Evolutionary conservation across 2,329 filamentous ascomycete genomes (phyloP).

Genomic region (Purpureocillium lavendulum): DNA sequence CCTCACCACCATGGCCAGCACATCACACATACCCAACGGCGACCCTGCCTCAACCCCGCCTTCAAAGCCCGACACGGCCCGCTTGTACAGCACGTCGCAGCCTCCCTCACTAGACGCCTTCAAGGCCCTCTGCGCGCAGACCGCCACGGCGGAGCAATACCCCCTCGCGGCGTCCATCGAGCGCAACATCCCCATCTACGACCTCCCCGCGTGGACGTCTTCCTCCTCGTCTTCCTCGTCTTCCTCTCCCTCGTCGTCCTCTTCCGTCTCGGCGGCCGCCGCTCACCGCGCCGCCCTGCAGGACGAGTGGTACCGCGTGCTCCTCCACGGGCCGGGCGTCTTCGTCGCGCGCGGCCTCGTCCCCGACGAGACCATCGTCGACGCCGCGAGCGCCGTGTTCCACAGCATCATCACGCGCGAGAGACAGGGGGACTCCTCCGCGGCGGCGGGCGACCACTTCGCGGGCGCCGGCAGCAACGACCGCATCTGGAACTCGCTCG

Average conservation of each 20-base stretch:
- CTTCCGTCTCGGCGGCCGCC: slow-evolving; percentile 4
- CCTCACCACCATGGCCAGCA: too few relatives aligned
- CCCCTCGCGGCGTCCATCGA: slow-evolving; percentile 35
- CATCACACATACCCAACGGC: too few relatives aligned
- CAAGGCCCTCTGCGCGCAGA: slow-evolving; percentile 32
- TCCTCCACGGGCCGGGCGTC: slow-evolving; percentile 49
- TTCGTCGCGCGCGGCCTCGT: slow-evolving; percentile 48
- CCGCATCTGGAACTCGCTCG: slow-evolving; percentile 59
- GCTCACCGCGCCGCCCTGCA: slow-evolving; percentile 32
- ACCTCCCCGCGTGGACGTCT: slow-evolving; percentile 31
- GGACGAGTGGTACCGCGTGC: slow-evolving; percentile 52
- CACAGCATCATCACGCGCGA: slow-evolving; percentile 31
- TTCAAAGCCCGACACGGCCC: too few relatives aligned
- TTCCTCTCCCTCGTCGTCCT: too few relatives aligned
- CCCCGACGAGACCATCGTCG: slow-evolving; percentile 29
- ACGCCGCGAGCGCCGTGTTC: slow-evolving; percentile 38
- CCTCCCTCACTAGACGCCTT: slow-evolving; percentile 33
- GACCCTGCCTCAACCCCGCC: too few relatives aligned
- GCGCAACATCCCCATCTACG: slow-evolving; percentile 49
- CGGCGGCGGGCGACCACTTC: slow-evolving; percentile 42
- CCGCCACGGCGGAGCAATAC: slow-evolving; percentile 27
- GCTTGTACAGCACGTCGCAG: too few relatives aligned
- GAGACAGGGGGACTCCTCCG: too few relatives aligned
- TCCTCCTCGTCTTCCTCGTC: too few relatives aligned
- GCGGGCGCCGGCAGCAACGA: slow-evolving; percentile 45